Evolutionary conservation across 2,329 filamentous ascomycete species (phyloP), one percentile per base, ranked within the genome.

Genomic region (Fonsecaea pugnacius): DNA sequence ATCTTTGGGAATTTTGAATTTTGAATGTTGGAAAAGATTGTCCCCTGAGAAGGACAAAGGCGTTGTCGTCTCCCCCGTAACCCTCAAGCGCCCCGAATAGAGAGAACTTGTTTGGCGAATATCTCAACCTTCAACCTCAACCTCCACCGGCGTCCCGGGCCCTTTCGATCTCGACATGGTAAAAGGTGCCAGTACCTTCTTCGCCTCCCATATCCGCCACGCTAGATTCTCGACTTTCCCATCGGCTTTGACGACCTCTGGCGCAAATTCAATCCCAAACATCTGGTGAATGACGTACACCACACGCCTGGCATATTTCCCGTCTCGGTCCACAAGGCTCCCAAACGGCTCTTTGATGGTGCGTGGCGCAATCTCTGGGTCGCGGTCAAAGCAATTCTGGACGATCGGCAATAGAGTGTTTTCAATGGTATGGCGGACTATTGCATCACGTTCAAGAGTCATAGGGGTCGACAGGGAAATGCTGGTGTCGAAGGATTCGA

Each of bases 241-340:
- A 78, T 99, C 95, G 0, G 93, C 92, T 58, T 91, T 87, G 35
- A 99, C 95, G 0, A 98, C 94, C 51, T 92, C 91, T 0, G 93
- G 89, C 1, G 95, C 91, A 74, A 99, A 93, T 76, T 99, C 95
- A 65, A 99, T 91, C 58, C 93, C 95, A 75, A 99, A 90, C 92
- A 97, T 97, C 75, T 96, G 91, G 68, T 91, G 90, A 32, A 99
- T 91, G 4, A 93, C 95, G 76, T 96, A 98, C 0, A 98, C 93
- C 10, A 98, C 90, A 48, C 95, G 83, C 77, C 88, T 91, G 0
- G 94, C 90, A 72, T 92, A 98, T 77, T 96, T 97, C 68, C 89
- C 87, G 70, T 97, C 91, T 27, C 92, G 83, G 73, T 96, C 92
- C 1, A 97, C 90, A 46, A 93, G 83, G 54, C 87, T 87, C 0